Evolutionary conservation across 805 yeast genomes (phyloP), one percentile per base, ranked within the genome.

Genomic region (Candida succiphila): DNA sequence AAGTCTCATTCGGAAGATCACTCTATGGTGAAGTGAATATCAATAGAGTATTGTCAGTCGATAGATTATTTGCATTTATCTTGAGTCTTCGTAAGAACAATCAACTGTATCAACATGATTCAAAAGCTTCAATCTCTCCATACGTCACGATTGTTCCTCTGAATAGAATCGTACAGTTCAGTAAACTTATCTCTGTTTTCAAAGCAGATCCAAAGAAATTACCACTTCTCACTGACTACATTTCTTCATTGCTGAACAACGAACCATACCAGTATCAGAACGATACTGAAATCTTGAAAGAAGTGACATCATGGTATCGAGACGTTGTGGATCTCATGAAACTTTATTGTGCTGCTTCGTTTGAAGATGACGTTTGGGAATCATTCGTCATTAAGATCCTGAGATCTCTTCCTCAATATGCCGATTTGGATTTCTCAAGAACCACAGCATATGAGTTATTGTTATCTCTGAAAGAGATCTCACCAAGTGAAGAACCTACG

Each of bases 331-430:
- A 56, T 16, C 40, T 78, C 30, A 47, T 80, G 34, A 69, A 66
- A 38, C 70, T 72, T 27, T 79, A 72, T 48, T 64, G 72, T 3
- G 69, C 73, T 6, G 79, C 76, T 0, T 74, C 76, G 30, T 45
- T 69, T 22, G 47, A 57, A 14, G 67, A 72, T 45, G 64, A 67
- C 16, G 61, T 58, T 3, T 51, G 68, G 6, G 75, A 69, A 33
- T 66, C 84, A 0, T 50, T 71, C 17, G 55, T 76, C 14, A 49
- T 71, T 14, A 61, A 60, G 28, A 42, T 62, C n/a, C 33, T 62
- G 38, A 48, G 63, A 37, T 44, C 42, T 24, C 17, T 60, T 4
- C 47, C 52, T 1, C 32, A 61, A 14, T 56, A 51, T 30, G 46
- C 51, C 15, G 41, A 59, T 27, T 20, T 50, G 21, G 78, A 73